Evolutionary conservation across 2,329 filamentous ascomycete genomes (phyloP), one percentile per base, ranked within the genome.

Genomic region (Pseudopithomyces chartarum): DNA sequence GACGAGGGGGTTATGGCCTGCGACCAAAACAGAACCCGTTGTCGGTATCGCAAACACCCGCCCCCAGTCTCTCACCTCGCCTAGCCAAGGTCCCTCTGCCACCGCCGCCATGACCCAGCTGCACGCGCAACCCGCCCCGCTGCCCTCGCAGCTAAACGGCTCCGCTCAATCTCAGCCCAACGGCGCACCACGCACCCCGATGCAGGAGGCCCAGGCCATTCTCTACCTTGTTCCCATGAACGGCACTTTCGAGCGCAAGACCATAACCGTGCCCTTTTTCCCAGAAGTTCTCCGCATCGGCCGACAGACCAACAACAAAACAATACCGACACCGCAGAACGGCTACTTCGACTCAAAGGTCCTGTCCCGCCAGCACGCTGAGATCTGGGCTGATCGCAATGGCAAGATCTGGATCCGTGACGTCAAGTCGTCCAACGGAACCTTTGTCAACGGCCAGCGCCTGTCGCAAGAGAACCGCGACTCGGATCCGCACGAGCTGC

Each of bases 331-430:
- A 0, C 88, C 92, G 0, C 80, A 88, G 58, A 99, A 99, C 77
- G 95, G 95, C 34, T 99, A 90, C 76, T 99, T 99, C 71, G 95
- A 99, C 76, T 98, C 94, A 50, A 99, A 99, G 77, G 95, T 99
- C 23, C 84, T 99, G 22, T 98, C 95, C 38, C 85, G 95, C 67
- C 92, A 97, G 73, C 95, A 99, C 75, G 95, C 95, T 34, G 95
- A 99, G 75, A 90, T 99, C 36, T 98, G 92, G 87, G 92, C 95
- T 13, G 88, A 91, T 52, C 88, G 90, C 60, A 82, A 79, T 59
- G 93, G 93, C 52, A 96, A 97, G 73, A 90, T 99, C 42, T 98
- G 89, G 85, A 98, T 99, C 65, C 87, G 93, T 56, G 95, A 99
- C 78, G 90, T 99, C 67, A 99, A 98, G 78, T 98, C 95, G 0